Conservation (phyloP, 129 eudicot genomes). For the Pulicaria dysenterica region DNA sequence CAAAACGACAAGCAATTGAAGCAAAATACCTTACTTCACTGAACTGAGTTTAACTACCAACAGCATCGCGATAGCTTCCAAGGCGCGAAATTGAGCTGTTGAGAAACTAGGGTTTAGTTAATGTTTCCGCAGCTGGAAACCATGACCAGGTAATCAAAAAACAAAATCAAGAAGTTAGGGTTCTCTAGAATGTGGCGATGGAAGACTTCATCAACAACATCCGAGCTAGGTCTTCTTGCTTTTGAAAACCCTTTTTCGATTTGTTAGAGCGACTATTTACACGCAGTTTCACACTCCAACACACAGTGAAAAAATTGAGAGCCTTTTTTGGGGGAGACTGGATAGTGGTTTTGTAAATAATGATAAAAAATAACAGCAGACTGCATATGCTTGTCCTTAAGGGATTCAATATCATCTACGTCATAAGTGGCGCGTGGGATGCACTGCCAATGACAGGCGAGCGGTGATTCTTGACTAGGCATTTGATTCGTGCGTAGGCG, state of each 20-base stretch:
- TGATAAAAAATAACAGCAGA: constrained; percentile 44
- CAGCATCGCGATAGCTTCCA: constrained; percentile 29
- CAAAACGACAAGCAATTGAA: constrained; percentile 15
- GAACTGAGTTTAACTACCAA: constrained; percentile 36
- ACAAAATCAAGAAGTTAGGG: constrained; percentile 35
- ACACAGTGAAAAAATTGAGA: constrained; percentile 36
- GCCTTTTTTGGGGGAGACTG: constrained; percentile 31
- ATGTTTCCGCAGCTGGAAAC: constrained; percentile 11
- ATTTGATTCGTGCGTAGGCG: constrained; percentile 5
- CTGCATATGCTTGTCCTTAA: constrained; percentile 25
- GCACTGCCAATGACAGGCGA: constrained; percentile 10
- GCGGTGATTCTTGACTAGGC: constrained; percentile 20
- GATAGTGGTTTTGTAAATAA: constrained; percentile 49
- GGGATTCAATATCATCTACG: not conserved
- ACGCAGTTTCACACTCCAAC: constrained; percentile 36
- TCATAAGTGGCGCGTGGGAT: constrained; percentile 20
- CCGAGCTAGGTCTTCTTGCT: not conserved
- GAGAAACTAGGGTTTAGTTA: constrained; percentile 43
- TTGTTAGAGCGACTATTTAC: constrained; percentile 39
- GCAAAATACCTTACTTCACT: constrained; percentile 38
- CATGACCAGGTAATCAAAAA: constrained; percentile 1
- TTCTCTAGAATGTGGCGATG: constrained; percentile 29
- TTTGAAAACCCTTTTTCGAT: constrained; percentile 22
- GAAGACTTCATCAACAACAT: constrained; percentile 25
- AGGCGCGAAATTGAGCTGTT: constrained; percentile 25